Percentiles rank a stretch among this genome's conserved stretches.
These are phyloP conservation scores for Xylaria multiplex DNA, from an alignment of 2,329 filamentous ascomycete species.

Conservation along the genomic window DNA sequence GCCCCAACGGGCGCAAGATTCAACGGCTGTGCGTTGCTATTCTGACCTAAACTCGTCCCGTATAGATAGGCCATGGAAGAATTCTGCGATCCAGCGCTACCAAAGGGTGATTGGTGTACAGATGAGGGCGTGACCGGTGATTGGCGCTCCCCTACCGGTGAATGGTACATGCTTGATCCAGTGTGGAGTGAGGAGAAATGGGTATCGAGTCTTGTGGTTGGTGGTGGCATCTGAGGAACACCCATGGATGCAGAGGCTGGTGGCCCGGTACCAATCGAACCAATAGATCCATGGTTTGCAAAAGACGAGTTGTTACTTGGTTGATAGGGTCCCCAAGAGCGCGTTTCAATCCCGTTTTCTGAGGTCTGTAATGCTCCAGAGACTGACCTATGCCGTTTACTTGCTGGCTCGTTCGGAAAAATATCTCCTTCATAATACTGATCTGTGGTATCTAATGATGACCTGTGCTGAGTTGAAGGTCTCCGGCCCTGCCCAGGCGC, in stretches of 20 bases:
- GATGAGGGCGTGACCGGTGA: constrained; percentile 46
- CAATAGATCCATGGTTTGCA: constrained; percentile 39
- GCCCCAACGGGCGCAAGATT: constrained; percentile 44
- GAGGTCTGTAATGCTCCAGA: constrained; percentile 42
- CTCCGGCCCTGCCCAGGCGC: constrained; percentile 33
- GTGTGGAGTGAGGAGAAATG: constrained; percentile 45
- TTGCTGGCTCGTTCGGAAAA: constrained; percentile 41
- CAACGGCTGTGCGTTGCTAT: constrained; percentile 38
- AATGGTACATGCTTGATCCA: constrained; percentile 41
- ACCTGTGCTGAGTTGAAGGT: constrained; percentile 41
- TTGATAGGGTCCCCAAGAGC: constrained; percentile 43
- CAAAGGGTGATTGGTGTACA: constrained; percentile 46
- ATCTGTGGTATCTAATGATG: constrained; percentile 42
- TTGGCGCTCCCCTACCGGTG: constrained; percentile 42
- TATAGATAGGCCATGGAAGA: constrained; percentile 44
- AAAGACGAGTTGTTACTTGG: constrained; percentile 38
- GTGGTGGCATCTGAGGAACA: constrained; percentile 46
- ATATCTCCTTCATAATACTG: constrained; percentile 43
- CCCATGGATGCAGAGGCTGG: constrained; percentile 43
- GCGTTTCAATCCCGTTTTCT: constrained; percentile 44
- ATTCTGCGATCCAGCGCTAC: constrained; percentile 38
- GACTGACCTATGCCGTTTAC: constrained; percentile 44
- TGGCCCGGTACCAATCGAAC: constrained; percentile 43
- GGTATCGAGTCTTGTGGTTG: constrained; percentile 45
- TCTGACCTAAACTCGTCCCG: constrained; percentile 39